Conservation (phyloP, 2,329 filamentous ascomycete genomes). For the Xylaria polymorpha region DNA sequence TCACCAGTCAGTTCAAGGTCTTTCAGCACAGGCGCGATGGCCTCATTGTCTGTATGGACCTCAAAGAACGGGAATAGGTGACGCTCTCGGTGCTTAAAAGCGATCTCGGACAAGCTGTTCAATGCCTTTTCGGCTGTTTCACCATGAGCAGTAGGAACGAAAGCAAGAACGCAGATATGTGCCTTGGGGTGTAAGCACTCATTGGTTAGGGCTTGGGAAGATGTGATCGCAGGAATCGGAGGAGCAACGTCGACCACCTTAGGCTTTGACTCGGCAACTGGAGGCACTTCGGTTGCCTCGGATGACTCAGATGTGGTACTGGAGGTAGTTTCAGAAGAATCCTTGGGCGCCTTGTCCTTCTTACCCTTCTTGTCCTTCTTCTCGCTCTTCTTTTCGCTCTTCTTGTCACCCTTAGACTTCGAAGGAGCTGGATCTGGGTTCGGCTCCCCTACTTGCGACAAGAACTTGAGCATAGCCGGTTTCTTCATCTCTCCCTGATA, state of each 20-base stretch:
- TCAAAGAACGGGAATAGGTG: slow-evolving; percentile 87
- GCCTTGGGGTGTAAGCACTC: slow-evolving; percentile 81
- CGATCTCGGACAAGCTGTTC: slow-evolving; percentile 75
- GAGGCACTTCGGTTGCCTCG: slow-evolving; percentile 53
- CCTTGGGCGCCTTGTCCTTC: slow-evolving; percentile 62
- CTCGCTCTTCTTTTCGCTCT: slow-evolving; percentile 45
- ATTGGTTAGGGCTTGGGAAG: slow-evolving; percentile 71
- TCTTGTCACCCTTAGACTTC: slow-evolving; percentile 48
- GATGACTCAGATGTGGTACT: slow-evolving; percentile 53
- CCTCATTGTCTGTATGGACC: slow-evolving; percentile 72
- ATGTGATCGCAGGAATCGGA: slow-evolving; percentile 73
- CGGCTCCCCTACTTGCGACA: slow-evolving; percentile 80
- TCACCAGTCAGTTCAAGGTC: slow-evolving; percentile 71
- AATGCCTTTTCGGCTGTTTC: slow-evolving; percentile 68
- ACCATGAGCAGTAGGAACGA: slow-evolving; percentile 68
- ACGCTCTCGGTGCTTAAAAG: slow-evolving; percentile 78
- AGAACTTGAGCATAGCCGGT: slow-evolving; percentile 81
- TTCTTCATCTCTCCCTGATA: slow-evolving; percentile 91
- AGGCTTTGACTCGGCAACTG: slow-evolving; percentile 57
- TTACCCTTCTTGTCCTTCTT: slow-evolving; percentile 50
- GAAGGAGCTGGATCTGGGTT: slow-evolving; percentile 72
- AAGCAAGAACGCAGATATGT: slow-evolving; percentile 83
- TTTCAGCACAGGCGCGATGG: slow-evolving; percentile 64
- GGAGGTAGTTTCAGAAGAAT: slow-evolving; percentile 50
- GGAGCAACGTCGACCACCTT: slow-evolving; percentile 66